Base-by-base conservation (phyloP, 176 grass and related monocot genomes). In the Lolium perenne region DNA sequence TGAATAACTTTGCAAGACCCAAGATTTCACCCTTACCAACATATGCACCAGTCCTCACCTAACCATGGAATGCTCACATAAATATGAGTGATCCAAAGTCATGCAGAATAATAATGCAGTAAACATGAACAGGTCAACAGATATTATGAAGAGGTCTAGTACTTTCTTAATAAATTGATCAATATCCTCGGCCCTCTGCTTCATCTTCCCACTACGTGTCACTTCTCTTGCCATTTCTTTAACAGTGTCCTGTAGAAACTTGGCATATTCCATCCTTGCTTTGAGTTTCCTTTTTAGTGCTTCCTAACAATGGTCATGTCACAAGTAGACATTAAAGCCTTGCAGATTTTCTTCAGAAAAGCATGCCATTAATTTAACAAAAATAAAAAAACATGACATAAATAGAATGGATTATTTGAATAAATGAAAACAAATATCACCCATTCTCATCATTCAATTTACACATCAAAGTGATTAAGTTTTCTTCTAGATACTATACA, bases 211-310 rank as follows among this genome's bases (percentile, higher is more conserved):
- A 51, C 7, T 51, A 74, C 22, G 12, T 29, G 71, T 51, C 22
- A 29, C 71, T 74, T 74, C 46, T 29, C 51, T 51, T 29, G 71
- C 47, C 71, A 74, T 51, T 74, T 74, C 71, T 7, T 74, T 74
- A 13, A 74, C 71, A 16, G 51, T 51, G 46, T 51, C 22, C 46
- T 74, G 71, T 23, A 74, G 46, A 74, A 74, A 74, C 46, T 74
- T 74, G 22, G 71, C 71, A 74, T 74, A 74, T 74, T 74, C 46
- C 71, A 74, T 74, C 71, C 47, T 74, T 9, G 71, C 71, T 51
- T 74, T 74, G 13, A 74, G 71, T 50, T 74, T 74, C 46, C 71
- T 74, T 74, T 50, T 74, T 74, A 74, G 46, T 74, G 46, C 13
- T 14, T 74, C 71, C 71, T 50, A 74, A 21, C 10, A 74, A 26